phyloP scores from a whole-genome alignment of 2,329 filamentous ascomycete genomes.

The Aspergillus tamarii region DNA sequence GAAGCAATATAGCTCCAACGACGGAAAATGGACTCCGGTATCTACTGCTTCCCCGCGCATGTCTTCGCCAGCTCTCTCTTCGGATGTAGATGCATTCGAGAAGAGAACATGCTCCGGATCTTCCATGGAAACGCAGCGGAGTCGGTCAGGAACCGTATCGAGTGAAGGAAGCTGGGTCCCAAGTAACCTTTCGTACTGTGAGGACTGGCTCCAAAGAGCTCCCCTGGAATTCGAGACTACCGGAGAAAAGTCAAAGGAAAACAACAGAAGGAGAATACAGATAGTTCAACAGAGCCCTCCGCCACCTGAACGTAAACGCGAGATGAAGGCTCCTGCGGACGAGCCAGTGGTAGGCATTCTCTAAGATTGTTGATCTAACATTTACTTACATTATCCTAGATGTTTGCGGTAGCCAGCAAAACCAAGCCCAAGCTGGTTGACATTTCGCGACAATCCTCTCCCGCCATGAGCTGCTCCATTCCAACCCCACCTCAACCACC shows the following conservation, averaged over 20 bases:
- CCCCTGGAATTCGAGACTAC: conserved; percentile 33
- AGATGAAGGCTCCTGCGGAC: conserved; percentile 20
- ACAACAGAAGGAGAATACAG: conserved; percentile 39
- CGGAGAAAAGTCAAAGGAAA: conserved; percentile 30
- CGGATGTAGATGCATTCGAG: conserved; percentile 17
- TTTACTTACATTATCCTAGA: conserved; percentile 24
- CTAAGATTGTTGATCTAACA: too few species aligned
- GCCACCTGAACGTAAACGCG: conserved; percentile 26
- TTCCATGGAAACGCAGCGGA: conserved; percentile 32
- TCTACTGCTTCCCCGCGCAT: conserved; percentile 15
- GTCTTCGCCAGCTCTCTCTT: conserved; percentile 17
- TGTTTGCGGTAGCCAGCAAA: conserved; percentile 40
- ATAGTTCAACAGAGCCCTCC: conserved; percentile 41
- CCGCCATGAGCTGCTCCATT: conserved; percentile 28
- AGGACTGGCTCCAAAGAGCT: conserved; percentile 43
- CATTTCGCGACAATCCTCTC: conserved; percentile 41
- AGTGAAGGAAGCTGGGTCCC: conserved; percentile 44
- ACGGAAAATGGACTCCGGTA: conserved; percentile 17
- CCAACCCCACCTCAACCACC: conserved; percentile 30
- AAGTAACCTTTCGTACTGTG: conserved; percentile 40
- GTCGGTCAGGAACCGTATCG: conserved; percentile 38
- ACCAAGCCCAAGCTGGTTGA: conserved; percentile 43
- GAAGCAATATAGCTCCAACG: conserved; percentile 29
- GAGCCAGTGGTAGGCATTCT: conserved; percentile 28
- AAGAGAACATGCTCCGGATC: conserved; percentile 20